These are phyloP conservation scores for Hordeum pubiflorum DNA, from an alignment of 202 grass and related monocot species.

Conservation along the genomic window DNA sequence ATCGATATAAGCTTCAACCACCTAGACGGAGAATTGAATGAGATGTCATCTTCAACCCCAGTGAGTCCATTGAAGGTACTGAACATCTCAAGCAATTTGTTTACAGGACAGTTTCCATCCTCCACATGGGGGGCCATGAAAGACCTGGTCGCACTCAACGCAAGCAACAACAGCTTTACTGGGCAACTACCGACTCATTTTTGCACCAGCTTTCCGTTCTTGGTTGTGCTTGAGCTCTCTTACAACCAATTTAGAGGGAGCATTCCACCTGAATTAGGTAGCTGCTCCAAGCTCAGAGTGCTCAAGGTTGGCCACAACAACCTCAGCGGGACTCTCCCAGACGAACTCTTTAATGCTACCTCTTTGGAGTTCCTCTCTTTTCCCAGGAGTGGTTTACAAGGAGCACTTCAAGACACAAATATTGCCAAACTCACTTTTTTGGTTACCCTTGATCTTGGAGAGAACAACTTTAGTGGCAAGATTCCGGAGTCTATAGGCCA, in stretches of 20 bases:
- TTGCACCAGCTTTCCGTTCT: not conserved
- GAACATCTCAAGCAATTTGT: constrained; percentile 44
- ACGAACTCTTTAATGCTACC: constrained; percentile 20
- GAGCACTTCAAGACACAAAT: too few relatives aligned
- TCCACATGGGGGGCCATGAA: not conserved
- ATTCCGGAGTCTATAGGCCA: not conserved
- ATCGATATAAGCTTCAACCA: constrained; percentile 41
- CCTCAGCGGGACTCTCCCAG: constrained; percentile 33
- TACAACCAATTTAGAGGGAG: constrained; percentile 22
- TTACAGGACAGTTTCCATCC: constrained; percentile 22
- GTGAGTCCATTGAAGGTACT: constrained; percentile 1
- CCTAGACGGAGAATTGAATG: constrained; percentile 15
- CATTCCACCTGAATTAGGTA: constrained; percentile 7
- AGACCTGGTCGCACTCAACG: constrained; percentile 8
- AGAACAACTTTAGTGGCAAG: not conserved
- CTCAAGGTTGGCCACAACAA: constrained; percentile 20
- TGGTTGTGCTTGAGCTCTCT: constrained; percentile 25
- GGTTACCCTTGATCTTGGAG: too few relatives aligned
- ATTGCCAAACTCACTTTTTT: too few relatives aligned
- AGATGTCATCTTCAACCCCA: not conserved
- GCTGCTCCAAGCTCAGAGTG: constrained; percentile 20
- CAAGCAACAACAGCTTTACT: constrained; percentile 38
- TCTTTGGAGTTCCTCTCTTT: not conserved
- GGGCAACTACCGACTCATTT: not conserved
- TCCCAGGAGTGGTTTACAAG: too few relatives aligned